These are phyloP conservation scores for Annulohypoxylon bovei DNA, from an alignment of 495 filamentous ascomycete genomes.

Conservation along the genomic window DNA sequence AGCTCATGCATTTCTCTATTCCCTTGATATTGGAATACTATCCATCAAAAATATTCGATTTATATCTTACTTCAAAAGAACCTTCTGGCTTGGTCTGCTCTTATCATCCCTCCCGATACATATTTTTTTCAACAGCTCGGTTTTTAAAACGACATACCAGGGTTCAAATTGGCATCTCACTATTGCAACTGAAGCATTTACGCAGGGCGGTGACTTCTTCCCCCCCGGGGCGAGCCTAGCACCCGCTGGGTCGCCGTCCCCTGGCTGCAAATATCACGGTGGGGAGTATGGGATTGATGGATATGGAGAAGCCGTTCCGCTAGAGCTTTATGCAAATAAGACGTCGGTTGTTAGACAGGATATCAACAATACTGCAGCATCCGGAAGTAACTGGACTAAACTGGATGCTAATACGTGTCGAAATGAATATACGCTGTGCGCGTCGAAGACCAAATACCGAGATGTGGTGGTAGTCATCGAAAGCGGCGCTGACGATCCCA, in stretches of 20 bases:
- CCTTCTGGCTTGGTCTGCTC: conserved; percentile 5
- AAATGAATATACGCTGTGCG: conserved; percentile 15
- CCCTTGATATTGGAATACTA: conserved; percentile 27
- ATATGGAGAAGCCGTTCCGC: conserved; percentile 4
- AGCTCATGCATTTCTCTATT: conserved; percentile 6
- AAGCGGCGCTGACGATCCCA: not conserved
- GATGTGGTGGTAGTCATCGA: conserved; percentile 28
- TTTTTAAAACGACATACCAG: conserved; percentile 19
- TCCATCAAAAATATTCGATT: conserved; percentile 11
- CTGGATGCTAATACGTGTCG: not conserved
- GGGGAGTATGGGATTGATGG: not conserved
- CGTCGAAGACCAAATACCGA: conserved; percentile 5
- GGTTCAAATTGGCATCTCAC: conserved; percentile 21
- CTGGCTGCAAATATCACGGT: not conserved
- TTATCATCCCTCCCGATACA: conserved; percentile 28
- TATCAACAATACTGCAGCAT: conserved; percentile 1
- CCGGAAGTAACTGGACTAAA: not conserved
- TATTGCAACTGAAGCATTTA: conserved; percentile 23
- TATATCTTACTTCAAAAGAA: conserved; percentile 12
- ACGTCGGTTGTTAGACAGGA: not conserved
- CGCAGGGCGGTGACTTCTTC: conserved; percentile 12
- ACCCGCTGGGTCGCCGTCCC: conserved; percentile 6
- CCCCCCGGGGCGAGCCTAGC: conserved; percentile 33
- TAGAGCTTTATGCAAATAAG: conserved; percentile 5
- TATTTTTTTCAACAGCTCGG: conserved; percentile 26